These are phyloP conservation scores for Panaeolus papilionaceus DNA, from an alignment of 768 basidiomycete genomes.

Conservation along the genomic window DNA sequence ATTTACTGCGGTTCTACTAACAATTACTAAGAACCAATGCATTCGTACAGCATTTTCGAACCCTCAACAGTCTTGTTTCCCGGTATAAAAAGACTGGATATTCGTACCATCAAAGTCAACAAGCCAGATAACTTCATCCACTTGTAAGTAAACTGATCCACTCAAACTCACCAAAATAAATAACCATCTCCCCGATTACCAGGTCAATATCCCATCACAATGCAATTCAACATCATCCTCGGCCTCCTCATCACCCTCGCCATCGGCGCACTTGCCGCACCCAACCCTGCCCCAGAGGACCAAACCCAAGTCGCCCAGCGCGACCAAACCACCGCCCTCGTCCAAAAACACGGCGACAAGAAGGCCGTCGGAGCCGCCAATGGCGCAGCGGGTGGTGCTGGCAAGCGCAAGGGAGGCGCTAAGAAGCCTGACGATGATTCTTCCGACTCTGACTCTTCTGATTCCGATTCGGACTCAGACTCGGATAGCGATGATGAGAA, in stretches of 20 bases:
- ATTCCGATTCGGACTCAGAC: neutral
- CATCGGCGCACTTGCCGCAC: neutral
- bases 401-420: neutral
- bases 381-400: neutral
- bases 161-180: neutral
- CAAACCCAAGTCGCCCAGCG: slow-evolving; percentile 1
- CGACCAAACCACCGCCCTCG: neutral
- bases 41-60: too few species aligned
- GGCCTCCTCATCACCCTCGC: slow-evolving; percentile 8
- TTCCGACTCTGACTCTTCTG: neutral
- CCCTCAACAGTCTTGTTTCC: too few species aligned
- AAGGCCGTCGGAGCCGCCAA: neutral
- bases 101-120: neutral
- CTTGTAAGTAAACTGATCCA: neutral
- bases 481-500: neutral
- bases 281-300: neutral
- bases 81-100: neutral
- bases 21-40: too few species aligned
- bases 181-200: neutral
- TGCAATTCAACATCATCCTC: slow-evolving; percentile 6
- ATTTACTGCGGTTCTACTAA: too few species aligned
- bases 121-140: neutral
- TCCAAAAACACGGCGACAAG: neutral
- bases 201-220: neutral
- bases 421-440: slow-evolving; percentile 1